Conservation (phyloP, 1,284 basidiomycete species). For the Ceratobasidium papillatum region DNA sequence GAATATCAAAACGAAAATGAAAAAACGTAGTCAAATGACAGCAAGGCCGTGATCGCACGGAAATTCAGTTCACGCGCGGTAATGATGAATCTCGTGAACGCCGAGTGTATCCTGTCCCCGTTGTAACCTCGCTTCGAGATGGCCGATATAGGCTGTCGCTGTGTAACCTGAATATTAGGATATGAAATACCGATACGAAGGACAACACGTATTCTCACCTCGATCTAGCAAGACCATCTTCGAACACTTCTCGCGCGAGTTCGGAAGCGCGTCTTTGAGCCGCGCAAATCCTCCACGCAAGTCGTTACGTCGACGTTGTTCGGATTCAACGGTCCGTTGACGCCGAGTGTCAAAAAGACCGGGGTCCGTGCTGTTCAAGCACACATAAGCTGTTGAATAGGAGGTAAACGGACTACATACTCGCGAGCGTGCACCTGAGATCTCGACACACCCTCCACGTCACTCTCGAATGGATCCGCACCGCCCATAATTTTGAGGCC, state of each 20-base stretch:
- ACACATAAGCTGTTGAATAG: not conserved
- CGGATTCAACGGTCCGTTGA: not conserved
- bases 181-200: not conserved
- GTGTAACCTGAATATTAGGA: not conserved
- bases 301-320: not conserved
- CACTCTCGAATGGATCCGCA: not conserved
- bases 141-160: not conserved
- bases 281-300: not conserved
- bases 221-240: not conserved
- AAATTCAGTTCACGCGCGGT: too few species aligned
- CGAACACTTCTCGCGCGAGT: not conserved
- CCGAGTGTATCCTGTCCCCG: not conserved
- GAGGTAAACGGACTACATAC: not conserved
- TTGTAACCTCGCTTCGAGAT: not conserved
- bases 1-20: too few species aligned
- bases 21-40: too few species aligned
- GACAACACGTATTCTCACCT: not conserved
- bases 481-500: not conserved
- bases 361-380: not conserved
- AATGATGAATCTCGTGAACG: too few species aligned
- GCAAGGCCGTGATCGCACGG: too few species aligned
- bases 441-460: not conserved
- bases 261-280: not conserved
- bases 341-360: not conserved
- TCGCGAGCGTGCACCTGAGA: not conserved